Evolutionary conservation across 345 rosid species (phyloP), one percentile per base, ranked within the genome.

Genomic region (Psidium guajava): DNA sequence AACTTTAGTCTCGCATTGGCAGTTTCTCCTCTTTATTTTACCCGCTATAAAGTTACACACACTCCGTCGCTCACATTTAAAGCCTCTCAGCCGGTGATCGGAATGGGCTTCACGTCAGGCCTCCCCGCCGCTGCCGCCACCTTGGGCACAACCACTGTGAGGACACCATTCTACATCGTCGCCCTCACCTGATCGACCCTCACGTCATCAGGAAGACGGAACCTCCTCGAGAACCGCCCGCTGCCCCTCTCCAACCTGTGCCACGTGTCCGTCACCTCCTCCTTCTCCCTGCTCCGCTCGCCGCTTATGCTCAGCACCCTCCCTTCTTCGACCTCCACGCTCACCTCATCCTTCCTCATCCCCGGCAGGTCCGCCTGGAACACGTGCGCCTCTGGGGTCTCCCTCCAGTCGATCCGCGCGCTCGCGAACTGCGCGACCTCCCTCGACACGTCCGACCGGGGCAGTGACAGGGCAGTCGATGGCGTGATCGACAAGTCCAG

Each of bases 361-460:
- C 91, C 91, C 0, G 92, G 84, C 28, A 90, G 88, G 54, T 91
- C 92, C 4, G 89, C 93, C 47, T 84, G 56, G 88, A 91, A 90
- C 83, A 88, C 86, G 87, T 90, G 92, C 21, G 90, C 88, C 82
- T 88, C 87, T n/a, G 85, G 82, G 42, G 89, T 91, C 86, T 89
- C 90, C 54, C n/a, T 90, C 91, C 91, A 89, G 88, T 91, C 92
- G 18, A 88, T 85, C 21, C 87, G 87, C 9, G 85, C 69, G 58
- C 84, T 86, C 7, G 27, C 86, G 0, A 87, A 18, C 51, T 88
- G 89, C 2, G 86, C 24, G 11, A 47, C 59, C 59, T 56, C 59
- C 13, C 27, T 10, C 11, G 2, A 56, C 27, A 24, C 14, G 13
- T 56, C 6, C 6, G 61, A 56, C 61, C 61, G 25, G 61, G 61